phyloP scores from a whole-genome alignment of 768 basidiomycete species.

The Tricholoma bakamatsutake region DNA sequence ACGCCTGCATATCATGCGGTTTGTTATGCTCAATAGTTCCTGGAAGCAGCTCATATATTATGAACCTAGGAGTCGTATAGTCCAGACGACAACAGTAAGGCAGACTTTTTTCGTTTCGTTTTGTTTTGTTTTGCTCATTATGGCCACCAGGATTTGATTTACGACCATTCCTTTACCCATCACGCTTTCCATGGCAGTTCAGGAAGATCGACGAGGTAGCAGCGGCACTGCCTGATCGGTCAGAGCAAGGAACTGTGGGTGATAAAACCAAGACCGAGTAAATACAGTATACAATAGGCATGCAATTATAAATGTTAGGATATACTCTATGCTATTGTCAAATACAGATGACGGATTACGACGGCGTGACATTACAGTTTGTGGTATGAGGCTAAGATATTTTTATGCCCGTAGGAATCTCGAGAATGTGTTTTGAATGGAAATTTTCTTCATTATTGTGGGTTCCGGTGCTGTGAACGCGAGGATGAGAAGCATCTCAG shows the following conservation, averaged over 20 bases:
- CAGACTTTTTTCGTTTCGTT: too few relatives aligned
- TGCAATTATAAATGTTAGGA: constrained; percentile 1
- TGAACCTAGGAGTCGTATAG: constrained; percentile 83
- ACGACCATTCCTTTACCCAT: constrained; percentile 93
- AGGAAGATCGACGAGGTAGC: constrained; percentile 89
- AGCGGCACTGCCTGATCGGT: constrained; percentile 67
- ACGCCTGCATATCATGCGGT: constrained; percentile 94
- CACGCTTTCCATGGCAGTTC: constrained; percentile 96
- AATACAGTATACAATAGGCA: constrained; percentile 14
- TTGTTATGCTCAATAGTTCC: constrained; percentile 23
- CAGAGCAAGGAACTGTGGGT: constrained; percentile 24
- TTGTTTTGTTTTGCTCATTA: constrained; percentile 12
- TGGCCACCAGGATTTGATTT: constrained; percentile 75
- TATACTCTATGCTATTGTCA: constrained; percentile 10
- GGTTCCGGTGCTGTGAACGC: constrained; percentile 59
- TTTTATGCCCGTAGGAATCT: constrained; percentile 58
- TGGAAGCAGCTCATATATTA: neutral
- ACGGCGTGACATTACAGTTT: neutral
- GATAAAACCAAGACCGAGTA: constrained; percentile 47
- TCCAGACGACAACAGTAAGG: constrained; percentile 91
- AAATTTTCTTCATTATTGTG: constrained; percentile 89
- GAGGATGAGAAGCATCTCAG: neutral
- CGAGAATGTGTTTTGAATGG: constrained; percentile 68
- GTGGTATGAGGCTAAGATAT: constrained; percentile 6
- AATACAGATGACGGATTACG: constrained; percentile 10